A percentile compares a stretch with the other conserved stretches of the same genome.
Evolutionary conservation across 2,329 filamentous ascomycete species (phyloP).

Genomic region (Aspergillaceae sp.): DNA sequence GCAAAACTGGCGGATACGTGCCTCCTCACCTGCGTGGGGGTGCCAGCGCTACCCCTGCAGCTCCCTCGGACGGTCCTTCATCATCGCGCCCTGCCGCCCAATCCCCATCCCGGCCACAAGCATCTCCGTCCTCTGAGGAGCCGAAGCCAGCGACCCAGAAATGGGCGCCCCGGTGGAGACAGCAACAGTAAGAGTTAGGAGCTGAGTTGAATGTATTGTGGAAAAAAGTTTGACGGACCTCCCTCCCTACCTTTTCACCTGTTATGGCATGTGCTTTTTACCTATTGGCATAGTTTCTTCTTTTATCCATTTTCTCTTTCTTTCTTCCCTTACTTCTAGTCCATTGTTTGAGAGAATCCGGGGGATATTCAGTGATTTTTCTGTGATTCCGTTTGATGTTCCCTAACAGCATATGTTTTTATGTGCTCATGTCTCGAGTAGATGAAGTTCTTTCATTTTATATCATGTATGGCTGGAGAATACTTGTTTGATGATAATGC

Average conservation of each 20-base stretch:
- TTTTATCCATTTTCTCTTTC: not conserved
- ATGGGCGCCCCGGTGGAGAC: slow-evolving; percentile 33
- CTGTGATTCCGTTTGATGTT: not conserved
- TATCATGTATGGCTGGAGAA: not conserved
- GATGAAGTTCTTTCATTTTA: not conserved
- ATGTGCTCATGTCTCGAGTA: slow-evolving; percentile 1
- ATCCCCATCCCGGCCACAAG: slow-evolving; percentile 7
- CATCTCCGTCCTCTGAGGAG: slow-evolving; percentile 15
- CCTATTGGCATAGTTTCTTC: not conserved
- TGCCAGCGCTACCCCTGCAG: slow-evolving; percentile 19
- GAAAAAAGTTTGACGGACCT: slow-evolving; percentile 6
- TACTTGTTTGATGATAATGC: not conserved
- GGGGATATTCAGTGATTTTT: not conserved
- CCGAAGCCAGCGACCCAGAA: slow-evolving; percentile 19
- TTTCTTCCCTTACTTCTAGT: not conserved
- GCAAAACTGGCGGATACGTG: slow-evolving; percentile 29
- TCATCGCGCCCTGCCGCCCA: slow-evolving; percentile 20
- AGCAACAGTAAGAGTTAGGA: slow-evolving; percentile 24
- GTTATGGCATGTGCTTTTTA: slow-evolving; percentile 9
- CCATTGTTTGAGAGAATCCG: not conserved
- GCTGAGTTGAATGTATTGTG: slow-evolving; percentile 1
- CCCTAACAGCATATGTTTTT: not conserved
- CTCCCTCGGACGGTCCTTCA: slow-evolving; percentile 20
- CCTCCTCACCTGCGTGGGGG: slow-evolving; percentile 34
- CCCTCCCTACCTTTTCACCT: slow-evolving; percentile 9